Conservation (phyloP, 2,329 filamentous ascomycete genomes). For the Daldinia eschscholtzii region DNA sequence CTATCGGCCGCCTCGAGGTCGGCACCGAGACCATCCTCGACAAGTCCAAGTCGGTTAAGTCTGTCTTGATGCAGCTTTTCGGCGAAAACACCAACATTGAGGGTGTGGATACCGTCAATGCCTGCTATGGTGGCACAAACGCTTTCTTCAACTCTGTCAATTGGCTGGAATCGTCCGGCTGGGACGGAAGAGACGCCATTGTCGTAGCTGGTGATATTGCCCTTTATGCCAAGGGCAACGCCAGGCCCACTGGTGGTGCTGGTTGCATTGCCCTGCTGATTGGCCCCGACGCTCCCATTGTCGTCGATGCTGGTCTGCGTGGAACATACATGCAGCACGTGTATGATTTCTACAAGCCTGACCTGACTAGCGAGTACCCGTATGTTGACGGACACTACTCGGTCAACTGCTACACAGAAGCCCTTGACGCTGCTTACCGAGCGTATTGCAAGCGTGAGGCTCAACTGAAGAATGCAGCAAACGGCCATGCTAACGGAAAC, state of each 20-base stretch:
- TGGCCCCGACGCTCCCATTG: slow-evolving; percentile 81
- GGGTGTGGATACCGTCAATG: slow-evolving; percentile 85
- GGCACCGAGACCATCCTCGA: slow-evolving; percentile 88
- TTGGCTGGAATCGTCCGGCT: slow-evolving; percentile 88
- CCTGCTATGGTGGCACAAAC: slow-evolving; percentile 89
- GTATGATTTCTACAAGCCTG: slow-evolving; percentile 93
- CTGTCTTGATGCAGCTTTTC: slow-evolving; percentile 88
- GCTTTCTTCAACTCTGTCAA: slow-evolving; percentile 86
- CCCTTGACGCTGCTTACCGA: slow-evolving; percentile 84
- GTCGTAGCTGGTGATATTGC: slow-evolving; percentile 87
- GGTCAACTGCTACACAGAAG: slow-evolving; percentile 83
- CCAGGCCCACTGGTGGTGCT: slow-evolving; percentile 83
- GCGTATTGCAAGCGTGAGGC: slow-evolving; percentile 82
- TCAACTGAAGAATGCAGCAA: slow-evolving; percentile 57
- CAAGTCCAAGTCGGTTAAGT: slow-evolving; percentile 93
- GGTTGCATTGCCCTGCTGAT: slow-evolving; percentile 84
- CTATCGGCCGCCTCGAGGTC: slow-evolving; percentile 84
- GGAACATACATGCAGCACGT: slow-evolving; percentile 85
- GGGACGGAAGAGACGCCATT: slow-evolving; percentile 86
- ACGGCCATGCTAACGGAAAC: slow-evolving; percentile 66
- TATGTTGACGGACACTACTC: slow-evolving; percentile 89
- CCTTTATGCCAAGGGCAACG: slow-evolving; percentile 85
- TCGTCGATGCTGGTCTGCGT: slow-evolving; percentile 82
- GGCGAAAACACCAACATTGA: slow-evolving; percentile 86
- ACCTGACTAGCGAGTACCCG: slow-evolving; percentile 88